Percentiles rank a stretch among this genome's conserved stretches.
phyloP scores from a whole-genome alignment of 371 early-diverging fungal genomes.

The Sanchytrium tribonematis region DNA sequence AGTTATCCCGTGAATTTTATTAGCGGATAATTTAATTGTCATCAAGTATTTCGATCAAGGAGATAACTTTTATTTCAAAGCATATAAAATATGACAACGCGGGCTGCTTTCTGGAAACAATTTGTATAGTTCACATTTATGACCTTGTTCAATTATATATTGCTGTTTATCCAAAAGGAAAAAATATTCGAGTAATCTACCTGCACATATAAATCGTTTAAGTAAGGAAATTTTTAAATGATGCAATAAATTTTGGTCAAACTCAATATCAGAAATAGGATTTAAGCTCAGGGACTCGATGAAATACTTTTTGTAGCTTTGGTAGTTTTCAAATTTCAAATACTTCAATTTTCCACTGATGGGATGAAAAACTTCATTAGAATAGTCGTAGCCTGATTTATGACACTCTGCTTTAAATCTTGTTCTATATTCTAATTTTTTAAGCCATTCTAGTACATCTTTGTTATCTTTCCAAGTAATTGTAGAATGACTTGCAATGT shows the following conservation, averaged over 20 bases:
- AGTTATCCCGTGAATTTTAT: not conserved
- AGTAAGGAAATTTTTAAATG: not conserved
- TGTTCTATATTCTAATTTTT: not conserved
- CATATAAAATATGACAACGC: not conserved
- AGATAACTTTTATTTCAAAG: not conserved
- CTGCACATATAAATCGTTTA: not conserved
- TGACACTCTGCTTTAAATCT: not conserved
- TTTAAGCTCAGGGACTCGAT: not conserved
- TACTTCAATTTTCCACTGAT: not conserved
- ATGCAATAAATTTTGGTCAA: not conserved
- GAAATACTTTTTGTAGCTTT: not conserved
- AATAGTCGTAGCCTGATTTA: not conserved
- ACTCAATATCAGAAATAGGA: not conserved
- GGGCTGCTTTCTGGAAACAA: not conserved
- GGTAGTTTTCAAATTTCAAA: not conserved
- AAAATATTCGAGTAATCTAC: not conserved
- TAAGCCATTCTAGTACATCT: not conserved
- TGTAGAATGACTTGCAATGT: not conserved
- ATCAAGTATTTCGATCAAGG: not conserved
- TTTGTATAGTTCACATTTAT: not conserved
- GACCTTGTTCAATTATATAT: not conserved
- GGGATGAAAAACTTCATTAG: not conserved
- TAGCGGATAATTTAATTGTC: not conserved
- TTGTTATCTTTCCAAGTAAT: not conserved
- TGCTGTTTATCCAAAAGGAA: not conserved